phyloP scores from a whole-genome alignment of 306 rosid species.

The Fragaria ananassa region DNA sequence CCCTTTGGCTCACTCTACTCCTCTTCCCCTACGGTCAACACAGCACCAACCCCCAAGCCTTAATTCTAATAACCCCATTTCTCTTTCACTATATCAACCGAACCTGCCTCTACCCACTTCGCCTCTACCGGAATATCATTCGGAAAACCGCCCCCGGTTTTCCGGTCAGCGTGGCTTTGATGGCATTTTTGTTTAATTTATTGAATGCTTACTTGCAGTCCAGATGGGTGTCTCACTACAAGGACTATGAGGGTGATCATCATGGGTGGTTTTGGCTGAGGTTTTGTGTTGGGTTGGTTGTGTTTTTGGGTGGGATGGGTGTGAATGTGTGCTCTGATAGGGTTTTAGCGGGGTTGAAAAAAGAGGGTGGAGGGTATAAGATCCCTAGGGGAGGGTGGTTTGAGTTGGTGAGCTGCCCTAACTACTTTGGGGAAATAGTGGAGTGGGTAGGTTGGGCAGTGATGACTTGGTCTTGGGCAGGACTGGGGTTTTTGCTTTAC shows the following conservation, averaged over 20 bases:
- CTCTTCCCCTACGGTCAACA: constrained; percentile 59
- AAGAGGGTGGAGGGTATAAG: constrained; percentile 58
- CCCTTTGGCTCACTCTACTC: constrained; percentile 66
- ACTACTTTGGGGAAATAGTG: constrained; percentile 68
- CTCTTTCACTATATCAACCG: constrained; percentile 72
- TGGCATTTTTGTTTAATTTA: constrained; percentile 54
- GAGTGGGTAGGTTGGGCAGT: constrained; percentile 89
- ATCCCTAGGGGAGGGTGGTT: constrained; percentile 70
- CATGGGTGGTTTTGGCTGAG: constrained; percentile 46
- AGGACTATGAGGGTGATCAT: constrained; percentile 26
- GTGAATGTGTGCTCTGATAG: constrained; percentile 65
- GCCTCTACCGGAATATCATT: constrained; percentile 24
- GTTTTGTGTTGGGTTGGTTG: constrained; percentile 33
- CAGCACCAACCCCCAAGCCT: constrained; percentile 49
- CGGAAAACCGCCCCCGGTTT: constrained; percentile 26
- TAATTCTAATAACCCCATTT: constrained; percentile 50
- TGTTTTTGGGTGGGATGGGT: constrained; percentile 53
- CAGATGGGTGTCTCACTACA: constrained; percentile 63
- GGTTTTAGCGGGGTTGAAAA: constrained; percentile 54
- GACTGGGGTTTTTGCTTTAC: constrained; percentile 55
- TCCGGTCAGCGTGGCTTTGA: constrained; percentile 48
- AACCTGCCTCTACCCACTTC: constrained; percentile 62
- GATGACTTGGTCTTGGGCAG: constrained; percentile 77
- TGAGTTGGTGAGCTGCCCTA: constrained; percentile 73
- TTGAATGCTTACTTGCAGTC: constrained; percentile 65